Evolutionary conservation across 257 asterid species (phyloP).

Genomic region (Solanum pimpinellifolium): DNA sequence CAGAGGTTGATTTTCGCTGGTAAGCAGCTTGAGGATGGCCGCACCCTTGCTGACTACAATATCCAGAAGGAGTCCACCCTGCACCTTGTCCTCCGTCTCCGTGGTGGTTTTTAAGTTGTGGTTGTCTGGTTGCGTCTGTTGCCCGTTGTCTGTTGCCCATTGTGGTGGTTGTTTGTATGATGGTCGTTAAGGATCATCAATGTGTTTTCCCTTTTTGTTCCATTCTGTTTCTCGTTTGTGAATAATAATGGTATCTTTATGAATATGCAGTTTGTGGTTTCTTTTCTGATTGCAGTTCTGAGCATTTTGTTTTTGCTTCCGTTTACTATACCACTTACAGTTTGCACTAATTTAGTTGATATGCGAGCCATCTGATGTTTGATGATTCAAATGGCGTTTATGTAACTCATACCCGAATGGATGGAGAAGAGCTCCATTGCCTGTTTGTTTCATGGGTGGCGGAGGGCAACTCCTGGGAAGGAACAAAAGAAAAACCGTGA

Average conservation of each 20-base stretch:
- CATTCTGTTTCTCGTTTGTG: neutral
- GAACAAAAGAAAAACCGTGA: neutral
- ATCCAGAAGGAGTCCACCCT: slow-evolving; percentile 72
- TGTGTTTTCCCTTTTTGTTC: neutral
- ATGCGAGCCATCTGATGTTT: neutral
- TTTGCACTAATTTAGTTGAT: neutral
- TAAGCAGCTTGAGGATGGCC: slow-evolving; percentile 44
- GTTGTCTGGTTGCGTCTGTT: neutral
- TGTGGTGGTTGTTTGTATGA: neutral
- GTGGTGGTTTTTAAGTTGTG: slow-evolving; percentile 47
- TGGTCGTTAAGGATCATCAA: neutral
- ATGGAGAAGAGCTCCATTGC: neutral
- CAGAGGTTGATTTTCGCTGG: slow-evolving; percentile 54
- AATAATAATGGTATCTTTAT: neutral
- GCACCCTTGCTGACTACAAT: slow-evolving; percentile 43
- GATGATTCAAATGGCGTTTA: neutral
- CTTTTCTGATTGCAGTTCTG: neutral
- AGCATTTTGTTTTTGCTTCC: neutral
- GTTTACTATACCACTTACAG: neutral
- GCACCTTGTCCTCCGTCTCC: slow-evolving; percentile 82
- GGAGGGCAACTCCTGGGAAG: neutral
- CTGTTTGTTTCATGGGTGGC: neutral
- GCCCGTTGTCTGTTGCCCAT: neutral
- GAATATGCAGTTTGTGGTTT: neutral
- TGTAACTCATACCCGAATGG: neutral